Percentiles rank a stretch among this genome's conserved stretches.
Conservation (phyloP, 768 basidiomycete genomes). For the Lanmaoa rubissima region DNA sequence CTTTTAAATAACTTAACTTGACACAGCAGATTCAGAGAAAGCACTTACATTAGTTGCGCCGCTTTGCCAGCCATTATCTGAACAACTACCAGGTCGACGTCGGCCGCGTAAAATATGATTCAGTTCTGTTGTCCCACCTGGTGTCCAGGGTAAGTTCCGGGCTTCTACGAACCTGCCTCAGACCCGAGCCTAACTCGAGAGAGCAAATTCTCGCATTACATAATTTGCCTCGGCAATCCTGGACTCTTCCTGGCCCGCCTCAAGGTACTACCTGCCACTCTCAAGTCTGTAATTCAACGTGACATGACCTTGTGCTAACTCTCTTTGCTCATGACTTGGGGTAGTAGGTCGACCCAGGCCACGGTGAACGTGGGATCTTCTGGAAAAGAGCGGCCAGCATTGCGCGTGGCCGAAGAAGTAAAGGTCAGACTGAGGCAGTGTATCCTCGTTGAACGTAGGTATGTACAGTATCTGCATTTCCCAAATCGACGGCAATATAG, state of each 20-base stretch:
- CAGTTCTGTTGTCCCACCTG: background rate
- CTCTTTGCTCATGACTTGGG: background rate
- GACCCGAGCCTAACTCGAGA: too few relatives aligned
- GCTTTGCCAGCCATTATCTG: background rate
- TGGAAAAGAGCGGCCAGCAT: background rate
- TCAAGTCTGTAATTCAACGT: background rate
- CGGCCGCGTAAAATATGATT: background rate
- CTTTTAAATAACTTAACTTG: too few relatives aligned
- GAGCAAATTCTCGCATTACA: background rate
- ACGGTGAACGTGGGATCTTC: background rate
- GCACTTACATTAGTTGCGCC: too few relatives aligned
- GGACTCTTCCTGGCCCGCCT: too few relatives aligned
- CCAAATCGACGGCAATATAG: background rate
- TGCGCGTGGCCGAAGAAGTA: conserved; percentile 2
- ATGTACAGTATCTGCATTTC: background rate
- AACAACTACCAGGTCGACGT: too few relatives aligned
- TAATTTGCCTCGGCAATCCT: background rate
- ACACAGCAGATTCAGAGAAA: too few relatives aligned
- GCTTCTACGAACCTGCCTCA: background rate
- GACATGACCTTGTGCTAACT: background rate
- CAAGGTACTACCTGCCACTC: background rate
- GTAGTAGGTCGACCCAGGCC: background rate
- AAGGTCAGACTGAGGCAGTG: conserved; percentile 11
- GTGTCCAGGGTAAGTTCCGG: background rate
- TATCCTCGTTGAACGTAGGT: background rate